A percentile compares a stretch with the other conserved stretches of the same genome.
These are phyloP conservation scores for Paraphysoderma sedebokerense DNA, from an alignment of 371 early-diverging fungal species.

Conservation along the genomic window DNA sequence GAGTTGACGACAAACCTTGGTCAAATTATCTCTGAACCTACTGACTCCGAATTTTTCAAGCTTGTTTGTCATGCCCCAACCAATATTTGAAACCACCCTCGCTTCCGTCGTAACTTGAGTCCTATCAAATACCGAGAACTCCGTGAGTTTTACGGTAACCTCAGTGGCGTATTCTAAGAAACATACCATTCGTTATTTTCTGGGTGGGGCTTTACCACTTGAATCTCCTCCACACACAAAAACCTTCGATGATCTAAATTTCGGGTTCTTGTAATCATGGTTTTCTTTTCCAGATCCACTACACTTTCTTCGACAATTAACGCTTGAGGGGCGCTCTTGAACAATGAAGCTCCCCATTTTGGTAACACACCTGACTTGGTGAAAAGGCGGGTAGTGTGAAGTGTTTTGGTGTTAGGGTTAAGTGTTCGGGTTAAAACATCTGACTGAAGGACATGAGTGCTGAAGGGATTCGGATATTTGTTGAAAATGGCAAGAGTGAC, in stretches of 20 bases:
- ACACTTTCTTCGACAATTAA: conserved; percentile 72
- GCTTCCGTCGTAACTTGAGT: conserved; percentile 72
- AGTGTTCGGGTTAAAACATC: conserved; percentile 78
- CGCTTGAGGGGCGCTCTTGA: conserved; percentile 52
- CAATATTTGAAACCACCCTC: conserved; percentile 67
- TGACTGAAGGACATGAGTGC: conserved; percentile 75
- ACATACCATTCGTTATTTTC: conserved; percentile 27
- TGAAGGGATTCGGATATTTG: conserved; percentile 96
- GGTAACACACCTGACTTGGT: conserved; percentile 74
- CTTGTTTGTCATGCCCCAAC: conserved; percentile 60
- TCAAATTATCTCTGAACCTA: conserved; percentile 64
- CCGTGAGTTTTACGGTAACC: not conserved
- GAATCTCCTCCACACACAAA: conserved; percentile 82
- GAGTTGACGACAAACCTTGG: conserved; percentile 42
- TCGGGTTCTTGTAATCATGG: conserved; percentile 65
- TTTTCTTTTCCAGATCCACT: conserved; percentile 53
- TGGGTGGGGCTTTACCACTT: conserved; percentile 43
- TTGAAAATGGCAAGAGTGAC: conserved; percentile 79
- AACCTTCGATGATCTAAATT: conserved; percentile 83
- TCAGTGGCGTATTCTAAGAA: not conserved
- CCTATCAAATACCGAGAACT: conserved; percentile 4
- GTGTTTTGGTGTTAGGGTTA: conserved; percentile 56
- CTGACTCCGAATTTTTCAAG: conserved; percentile 82
- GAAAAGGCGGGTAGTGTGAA: conserved; percentile 73
- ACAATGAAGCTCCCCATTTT: conserved; percentile 50